Evolutionary conservation across 2,329 filamentous ascomycete species (phyloP).

Genomic region (Diplodia intermedia): DNA sequence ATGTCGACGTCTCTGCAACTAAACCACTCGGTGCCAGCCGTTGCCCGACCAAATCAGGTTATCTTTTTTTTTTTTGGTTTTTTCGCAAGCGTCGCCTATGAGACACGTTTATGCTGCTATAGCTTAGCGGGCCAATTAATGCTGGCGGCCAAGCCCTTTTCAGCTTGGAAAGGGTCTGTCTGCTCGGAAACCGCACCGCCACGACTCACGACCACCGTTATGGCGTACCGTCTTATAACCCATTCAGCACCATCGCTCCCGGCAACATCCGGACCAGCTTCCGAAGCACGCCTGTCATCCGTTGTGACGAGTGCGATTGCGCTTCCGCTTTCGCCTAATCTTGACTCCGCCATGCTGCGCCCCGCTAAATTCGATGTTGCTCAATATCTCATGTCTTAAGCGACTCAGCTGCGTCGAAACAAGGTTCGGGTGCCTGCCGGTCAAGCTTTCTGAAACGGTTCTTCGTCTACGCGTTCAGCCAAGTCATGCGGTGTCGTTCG

Average conservation of each 20-base stretch:
- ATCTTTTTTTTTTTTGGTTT: not conserved
- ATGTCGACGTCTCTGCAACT: not conserved
- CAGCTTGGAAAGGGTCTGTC: slow-evolving; percentile 1
- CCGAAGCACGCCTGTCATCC: not conserved
- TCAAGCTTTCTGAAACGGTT: not conserved
- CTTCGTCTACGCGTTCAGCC: not conserved
- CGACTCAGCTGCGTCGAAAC: not conserved
- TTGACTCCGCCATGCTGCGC: not conserved
- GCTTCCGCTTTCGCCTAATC: not conserved
- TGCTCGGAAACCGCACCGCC: slow-evolving; percentile 6
- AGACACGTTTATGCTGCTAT: slow-evolving; percentile 4
- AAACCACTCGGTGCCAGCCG: not conserved
- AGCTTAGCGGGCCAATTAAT: not conserved
- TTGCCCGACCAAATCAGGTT: slow-evolving; percentile 4
- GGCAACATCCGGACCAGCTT: not conserved
- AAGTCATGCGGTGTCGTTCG: not conserved
- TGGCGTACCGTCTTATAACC: not conserved
- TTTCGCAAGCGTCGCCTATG: not conserved
- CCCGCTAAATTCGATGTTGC: not conserved
- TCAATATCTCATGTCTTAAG: not conserved
- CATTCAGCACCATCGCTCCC: not conserved
- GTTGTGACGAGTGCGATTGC: not conserved
- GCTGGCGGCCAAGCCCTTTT: not conserved
- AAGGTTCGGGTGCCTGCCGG: not conserved
- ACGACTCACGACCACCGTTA: not conserved